phyloP scores from a whole-genome alignment of 441 rosid genomes.

The Mallotus japonicus region DNA sequence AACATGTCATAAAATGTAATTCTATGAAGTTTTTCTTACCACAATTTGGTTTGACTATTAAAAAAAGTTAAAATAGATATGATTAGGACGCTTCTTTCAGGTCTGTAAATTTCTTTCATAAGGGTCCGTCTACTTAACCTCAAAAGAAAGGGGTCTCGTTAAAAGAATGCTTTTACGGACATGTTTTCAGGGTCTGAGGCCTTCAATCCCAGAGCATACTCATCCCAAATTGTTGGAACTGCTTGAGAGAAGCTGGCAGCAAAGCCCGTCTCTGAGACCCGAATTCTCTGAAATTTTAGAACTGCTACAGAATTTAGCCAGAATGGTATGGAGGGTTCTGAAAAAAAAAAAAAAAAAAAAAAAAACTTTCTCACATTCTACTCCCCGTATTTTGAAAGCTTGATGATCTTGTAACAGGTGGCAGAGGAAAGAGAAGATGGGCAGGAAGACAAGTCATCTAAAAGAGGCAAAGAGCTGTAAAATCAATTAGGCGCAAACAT shows the following conservation, averaged over 20 bases:
- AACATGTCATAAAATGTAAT: too few species aligned
- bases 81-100: too few species aligned
- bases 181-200: slow-evolving; percentile 56
- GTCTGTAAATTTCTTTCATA: too few species aligned
- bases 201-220: slow-evolving; percentile 47
- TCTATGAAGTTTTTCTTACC: too few species aligned
- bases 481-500: slow-evolving; percentile 9
- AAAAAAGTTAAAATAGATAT: too few species aligned
- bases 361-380: neutral
- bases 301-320: slow-evolving; percentile 39
- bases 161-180: neutral
- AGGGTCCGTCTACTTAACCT: too few species aligned
- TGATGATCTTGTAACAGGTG: slow-evolving; percentile 30
- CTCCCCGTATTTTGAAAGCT: neutral
- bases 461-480: slow-evolving; percentile 21
- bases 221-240: slow-evolving; percentile 50
- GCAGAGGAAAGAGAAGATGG: slow-evolving; percentile 21
- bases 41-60: too few species aligned
- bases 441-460: slow-evolving; percentile 16
- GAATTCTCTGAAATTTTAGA: slow-evolving; percentile 59
- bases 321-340: slow-evolving; percentile 26
- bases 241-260: slow-evolving; percentile 66
- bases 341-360: neutral
- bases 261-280: slow-evolving; percentile 57
- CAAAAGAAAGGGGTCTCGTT: too few species aligned